Conservation (phyloP, 179 eudicot genomes). For the Silene coronaria region DNA sequence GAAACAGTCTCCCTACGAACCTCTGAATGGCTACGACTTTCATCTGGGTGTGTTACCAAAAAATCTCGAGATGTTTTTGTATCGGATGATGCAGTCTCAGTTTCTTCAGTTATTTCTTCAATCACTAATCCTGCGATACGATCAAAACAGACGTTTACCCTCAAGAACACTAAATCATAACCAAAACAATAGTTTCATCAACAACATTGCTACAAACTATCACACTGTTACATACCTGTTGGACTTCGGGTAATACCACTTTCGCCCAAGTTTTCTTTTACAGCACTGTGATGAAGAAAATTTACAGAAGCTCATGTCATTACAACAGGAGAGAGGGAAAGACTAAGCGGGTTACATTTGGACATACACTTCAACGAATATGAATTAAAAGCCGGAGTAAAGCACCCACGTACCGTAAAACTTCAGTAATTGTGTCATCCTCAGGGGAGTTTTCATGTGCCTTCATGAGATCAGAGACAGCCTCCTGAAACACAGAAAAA, state of each 20-base stretch:
- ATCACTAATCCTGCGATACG: constrained; percentile 56
- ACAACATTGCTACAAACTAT: not conserved
- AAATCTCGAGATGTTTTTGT: constrained; percentile 29
- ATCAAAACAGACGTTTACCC: not conserved
- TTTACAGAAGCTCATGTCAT: constrained; percentile 11
- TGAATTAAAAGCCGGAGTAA: not conserved
- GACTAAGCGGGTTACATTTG: not conserved
- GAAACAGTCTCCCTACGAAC: constrained; percentile 25
- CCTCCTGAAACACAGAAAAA: constrained; percentile 43
- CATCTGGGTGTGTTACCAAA: constrained; percentile 33
- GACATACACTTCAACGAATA: not conserved
- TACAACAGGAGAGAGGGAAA: not conserved
- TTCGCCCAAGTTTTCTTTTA: constrained; percentile 39
- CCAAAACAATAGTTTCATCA: not conserved
- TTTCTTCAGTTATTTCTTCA: constrained; percentile 86
- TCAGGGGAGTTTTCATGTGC: constrained; percentile 85
- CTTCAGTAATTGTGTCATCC: constrained; percentile 88
- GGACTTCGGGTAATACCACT: constrained; percentile 41
- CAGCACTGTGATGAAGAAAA: constrained; percentile 35
- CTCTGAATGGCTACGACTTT: constrained; percentile 27
- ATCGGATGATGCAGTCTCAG: constrained; percentile 29
- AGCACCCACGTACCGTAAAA: constrained; percentile 48
- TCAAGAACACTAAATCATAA: constrained; percentile 7
- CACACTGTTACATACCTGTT: constrained; percentile 36
- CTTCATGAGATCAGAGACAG: constrained; percentile 65